Percentiles rank a stretch among this genome's conserved stretches.
Conservation (phyloP, 176 grass and related monocot species). For the sorghum (Sorghum bicolor) region Sorghum_bicolor_NCBIv3 NC_012872.2:69837001-69837500, state of each 20-base stretch:
- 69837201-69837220: constrained; percentile 69
- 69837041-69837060: constrained; percentile 93
- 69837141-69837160: constrained; percentile 81
- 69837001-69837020: constrained; percentile 74
- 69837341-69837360: no score
- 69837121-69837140: constrained; percentile 80
- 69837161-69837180: constrained; percentile 87
- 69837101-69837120: constrained; percentile 77
- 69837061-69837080: constrained; percentile 94
- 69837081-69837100: constrained; percentile 96
- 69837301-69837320: not conserved
- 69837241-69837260: constrained; percentile 96
- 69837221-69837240: constrained; percentile 92
- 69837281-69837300: constrained; percentile 2
- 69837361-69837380: not conserved
- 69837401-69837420: not conserved
- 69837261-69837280: constrained; percentile 58
- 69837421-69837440: not conserved
- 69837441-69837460: not conserved
- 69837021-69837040: constrained; percentile 61
- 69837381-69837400: not conserved
- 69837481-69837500: not conserved
- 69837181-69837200: constrained; percentile 80
- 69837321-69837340: no score
- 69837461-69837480: not conserved